Conservation (phyloP, 495 filamentous ascomycete species). For the Aspergillus indologenus region DNA sequence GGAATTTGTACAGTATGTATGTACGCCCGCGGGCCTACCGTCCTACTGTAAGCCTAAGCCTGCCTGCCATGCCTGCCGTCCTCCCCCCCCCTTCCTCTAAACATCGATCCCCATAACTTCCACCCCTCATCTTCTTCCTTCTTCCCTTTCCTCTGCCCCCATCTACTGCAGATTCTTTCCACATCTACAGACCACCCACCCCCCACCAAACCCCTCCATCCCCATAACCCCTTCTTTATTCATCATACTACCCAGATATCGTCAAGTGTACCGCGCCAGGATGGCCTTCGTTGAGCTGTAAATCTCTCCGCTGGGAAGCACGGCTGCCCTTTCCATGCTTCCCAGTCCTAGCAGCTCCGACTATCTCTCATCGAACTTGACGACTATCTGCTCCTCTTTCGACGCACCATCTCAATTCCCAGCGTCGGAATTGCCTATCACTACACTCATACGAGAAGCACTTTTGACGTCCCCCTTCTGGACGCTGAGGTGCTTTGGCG, state of each 20-base stretch:
- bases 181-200: conserved; percentile 32
- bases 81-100: conserved; percentile 32
- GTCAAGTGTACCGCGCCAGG: conserved; percentile 78
- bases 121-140: conserved; percentile 21
- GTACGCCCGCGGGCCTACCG: no score
- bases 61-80: conserved; percentile 13
- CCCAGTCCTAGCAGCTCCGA: conserved; percentile 79
- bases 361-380: conserved; percentile 67
- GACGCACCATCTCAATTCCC: conserved; percentile 38
- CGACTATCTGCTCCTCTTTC: conserved; percentile 65
- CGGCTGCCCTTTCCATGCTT: conserved; percentile 61
- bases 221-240: conserved; percentile 28
- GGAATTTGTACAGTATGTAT: no score
- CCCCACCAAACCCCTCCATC: conserved; percentile 21
- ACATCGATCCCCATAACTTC: conserved; percentile 15
- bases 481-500: conserved; percentile 43
- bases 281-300: conserved; percentile 93
- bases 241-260: conserved; percentile 55
- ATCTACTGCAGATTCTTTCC: conserved; percentile 29
- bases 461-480: conserved; percentile 32
- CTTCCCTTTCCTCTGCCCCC: conserved; percentile 15
- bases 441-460: conserved; percentile 42
- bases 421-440: conserved; percentile 49
- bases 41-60: not conserved
- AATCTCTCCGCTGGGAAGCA: conserved; percentile 75